A percentile compares a stretch with the other conserved stretches of the same genome.
phyloP scores from a whole-genome alignment of 345 rosid species.

The Toxicodendron radicans region DNA sequence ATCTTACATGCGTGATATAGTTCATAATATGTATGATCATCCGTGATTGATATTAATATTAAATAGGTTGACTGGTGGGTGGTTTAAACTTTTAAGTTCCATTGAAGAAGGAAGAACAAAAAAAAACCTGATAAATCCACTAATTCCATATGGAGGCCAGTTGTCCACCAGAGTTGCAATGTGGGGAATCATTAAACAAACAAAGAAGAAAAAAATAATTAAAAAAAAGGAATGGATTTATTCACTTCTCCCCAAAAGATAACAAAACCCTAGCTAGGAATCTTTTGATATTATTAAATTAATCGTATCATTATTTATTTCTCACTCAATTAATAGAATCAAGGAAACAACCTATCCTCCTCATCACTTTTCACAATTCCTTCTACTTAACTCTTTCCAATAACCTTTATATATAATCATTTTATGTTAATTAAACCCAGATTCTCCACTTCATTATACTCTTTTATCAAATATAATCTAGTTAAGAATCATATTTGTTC shows the following conservation, averaged over 20 bases:
- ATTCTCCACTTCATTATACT: conserved; percentile 16
- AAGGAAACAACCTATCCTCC: conserved; percentile 33
- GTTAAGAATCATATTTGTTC: background rate
- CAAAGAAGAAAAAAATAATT: background rate
- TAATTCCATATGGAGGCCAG: conserved; percentile 40
- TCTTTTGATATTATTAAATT: conserved; percentile 4
- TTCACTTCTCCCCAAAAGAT: conserved; percentile 43
- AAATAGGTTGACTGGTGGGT: too few relatives aligned
- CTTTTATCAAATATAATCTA: background rate
- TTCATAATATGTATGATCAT: too few relatives aligned
- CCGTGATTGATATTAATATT: too few relatives aligned
- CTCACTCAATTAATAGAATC: conserved; percentile 40
- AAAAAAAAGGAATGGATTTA: conserved; percentile 24
- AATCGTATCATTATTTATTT: conserved; percentile 7
- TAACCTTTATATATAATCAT: conserved; percentile 4
- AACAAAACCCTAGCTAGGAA: conserved; percentile 20
- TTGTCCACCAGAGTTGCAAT: conserved; percentile 30
- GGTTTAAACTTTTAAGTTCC: too few relatives aligned
- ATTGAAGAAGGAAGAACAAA: too few relatives aligned
- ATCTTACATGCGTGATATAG: too few relatives aligned
- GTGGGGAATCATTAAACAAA: conserved; percentile 28
- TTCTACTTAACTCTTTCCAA: conserved; percentile 21
- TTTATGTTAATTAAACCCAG: background rate
- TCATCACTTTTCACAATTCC: too few relatives aligned
- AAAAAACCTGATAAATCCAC: background rate